Conservation (phyloP, 768 basidiomycete genomes). For the Botryobasidium botryosum region DNA sequence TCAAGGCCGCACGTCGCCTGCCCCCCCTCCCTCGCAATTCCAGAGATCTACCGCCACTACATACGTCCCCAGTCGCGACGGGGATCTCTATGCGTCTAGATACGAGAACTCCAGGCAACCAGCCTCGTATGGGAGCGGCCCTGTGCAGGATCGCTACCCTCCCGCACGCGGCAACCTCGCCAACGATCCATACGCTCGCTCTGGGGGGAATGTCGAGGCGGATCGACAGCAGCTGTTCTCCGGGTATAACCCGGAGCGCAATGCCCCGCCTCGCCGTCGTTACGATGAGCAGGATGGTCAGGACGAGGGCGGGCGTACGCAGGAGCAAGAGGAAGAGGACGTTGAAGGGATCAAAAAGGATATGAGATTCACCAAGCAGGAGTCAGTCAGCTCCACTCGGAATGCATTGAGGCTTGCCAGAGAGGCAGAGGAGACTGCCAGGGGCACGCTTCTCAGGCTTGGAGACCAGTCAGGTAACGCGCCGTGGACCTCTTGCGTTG, state of each 20-base stretch:
- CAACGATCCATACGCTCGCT: slow-evolving; percentile 47
- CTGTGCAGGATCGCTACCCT: slow-evolving; percentile 1
- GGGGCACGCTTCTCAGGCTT: slow-evolving; percentile 63
- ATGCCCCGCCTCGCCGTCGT: slow-evolving; percentile 42
- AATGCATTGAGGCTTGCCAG: slow-evolving; percentile 85
- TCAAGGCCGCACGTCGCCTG: slow-evolving; percentile 21
- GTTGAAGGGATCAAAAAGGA: slow-evolving; percentile 91
- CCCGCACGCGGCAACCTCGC: slow-evolving; percentile 24
- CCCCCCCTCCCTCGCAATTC: slow-evolving; percentile 20
- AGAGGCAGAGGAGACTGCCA: slow-evolving; percentile 93
- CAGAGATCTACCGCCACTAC: slow-evolving; percentile 37
- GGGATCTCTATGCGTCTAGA: slow-evolving; percentile 27
- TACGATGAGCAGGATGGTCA: slow-evolving; percentile 33
- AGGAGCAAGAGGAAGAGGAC: slow-evolving; percentile 60
- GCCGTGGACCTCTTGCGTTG: slow-evolving; percentile 15
- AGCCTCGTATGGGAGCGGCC: not conserved
- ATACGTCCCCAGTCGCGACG: slow-evolving; percentile 55
- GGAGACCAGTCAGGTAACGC: slow-evolving; percentile 97
- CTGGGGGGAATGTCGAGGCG: slow-evolving; percentile 38
- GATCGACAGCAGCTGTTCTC: slow-evolving; percentile 62
- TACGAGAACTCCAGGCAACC: not conserved
- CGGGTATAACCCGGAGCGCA: slow-evolving; percentile 40
- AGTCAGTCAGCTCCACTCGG: slow-evolving; percentile 71
- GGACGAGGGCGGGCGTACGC: slow-evolving; percentile 23
- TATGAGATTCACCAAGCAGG: slow-evolving; percentile 78